phyloP scores from a whole-genome alignment of 768 basidiomycete genomes.

The Suillus bovinus region DNA sequence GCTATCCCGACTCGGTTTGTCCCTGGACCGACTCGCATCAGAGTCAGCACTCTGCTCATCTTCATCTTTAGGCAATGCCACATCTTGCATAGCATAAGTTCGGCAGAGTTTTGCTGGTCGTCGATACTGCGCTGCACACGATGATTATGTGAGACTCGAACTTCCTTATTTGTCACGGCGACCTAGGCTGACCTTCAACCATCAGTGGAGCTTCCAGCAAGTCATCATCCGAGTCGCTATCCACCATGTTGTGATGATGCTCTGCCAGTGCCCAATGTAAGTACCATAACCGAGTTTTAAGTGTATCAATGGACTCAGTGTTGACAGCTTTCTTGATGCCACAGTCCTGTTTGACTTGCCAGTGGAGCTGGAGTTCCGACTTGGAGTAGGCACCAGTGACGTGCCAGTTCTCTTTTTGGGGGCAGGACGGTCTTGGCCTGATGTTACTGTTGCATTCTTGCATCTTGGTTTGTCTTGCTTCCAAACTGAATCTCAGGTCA shows the following conservation, averaged over 20 bases:
- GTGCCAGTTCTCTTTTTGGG: not conserved
- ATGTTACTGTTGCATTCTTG: not conserved
- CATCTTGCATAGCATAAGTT: not conserved
- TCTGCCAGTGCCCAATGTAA: not conserved
- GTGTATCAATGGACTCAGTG: not conserved
- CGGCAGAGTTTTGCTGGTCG: not conserved
- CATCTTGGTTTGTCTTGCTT: not conserved
- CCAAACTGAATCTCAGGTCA: not conserved
- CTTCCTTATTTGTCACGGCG: not conserved
- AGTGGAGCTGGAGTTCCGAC: too few species aligned
- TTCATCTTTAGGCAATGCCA: not conserved
- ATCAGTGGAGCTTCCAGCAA: not conserved
- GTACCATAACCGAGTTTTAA: not conserved
- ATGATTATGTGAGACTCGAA: not conserved
- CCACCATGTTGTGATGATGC: not conserved
- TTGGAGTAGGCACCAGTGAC: not conserved
- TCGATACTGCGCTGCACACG: not conserved
- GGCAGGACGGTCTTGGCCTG: not conserved
- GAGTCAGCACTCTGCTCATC: not conserved
- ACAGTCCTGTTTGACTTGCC: not conserved
- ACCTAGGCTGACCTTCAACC: not conserved
- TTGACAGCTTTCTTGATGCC: not conserved
- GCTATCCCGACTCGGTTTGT: not conserved
- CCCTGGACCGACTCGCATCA: not conserved
- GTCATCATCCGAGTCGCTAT: not conserved